Base-by-base conservation (phyloP, 257 asterid species). In the Ocimum tenuiflorum region DNA sequence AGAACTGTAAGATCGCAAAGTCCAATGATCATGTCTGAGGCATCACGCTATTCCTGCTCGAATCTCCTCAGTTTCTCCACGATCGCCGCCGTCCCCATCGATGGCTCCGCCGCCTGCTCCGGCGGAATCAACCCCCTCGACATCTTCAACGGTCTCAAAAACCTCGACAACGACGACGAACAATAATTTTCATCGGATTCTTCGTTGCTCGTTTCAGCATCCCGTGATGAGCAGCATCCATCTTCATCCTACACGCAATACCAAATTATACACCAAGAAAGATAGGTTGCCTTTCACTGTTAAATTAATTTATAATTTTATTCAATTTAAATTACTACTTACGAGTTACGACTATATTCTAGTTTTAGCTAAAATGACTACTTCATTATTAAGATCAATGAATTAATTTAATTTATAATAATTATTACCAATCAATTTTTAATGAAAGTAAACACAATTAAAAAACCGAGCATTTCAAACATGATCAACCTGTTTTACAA, bases 241-340 rank as follows among this genome's bases (percentile, higher is more conserved):
- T 75, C 72, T 49, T 78, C 86, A 64, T 81, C 80, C 83, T 73
- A 39, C 13, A 65, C 79, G 36, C 35, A 60, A 17, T 48, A 7
- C 17, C 51, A 18, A n/a, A n/a, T n/a, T n/a, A n/a, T n/a, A n/a
- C n/a, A n/a, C n/a, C n/a, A n/a, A n/a, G n/a, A n/a, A n/a, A n/a
- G n/a, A n/a, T n/a, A n/a, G n/a, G n/a, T n/a, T n/a, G n/a, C n/a
- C n/a, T n/a, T n/a, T n/a, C n/a, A n/a, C n/a, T n/a, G n/a, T n/a
- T n/a, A n/a, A n/a, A n/a, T n/a, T n/a, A n/a, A n/a, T n/a, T n/a
- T n/a, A n/a, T n/a, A n/a, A n/a, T n/a, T n/a, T n/a, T n/a, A n/a
- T n/a, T n/a, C n/a, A n/a, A n/a, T n/a, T n/a, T n/a, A n/a, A n/a
- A n/a, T n/a, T n/a, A n/a, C n/a, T n/a, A n/a, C n/a, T n/a, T n/a